Evolutionary conservation across 2,329 filamentous ascomycete genomes (phyloP), one percentile per base, ranked within the genome.

Genomic region (Falciphora oryzae): DNA sequence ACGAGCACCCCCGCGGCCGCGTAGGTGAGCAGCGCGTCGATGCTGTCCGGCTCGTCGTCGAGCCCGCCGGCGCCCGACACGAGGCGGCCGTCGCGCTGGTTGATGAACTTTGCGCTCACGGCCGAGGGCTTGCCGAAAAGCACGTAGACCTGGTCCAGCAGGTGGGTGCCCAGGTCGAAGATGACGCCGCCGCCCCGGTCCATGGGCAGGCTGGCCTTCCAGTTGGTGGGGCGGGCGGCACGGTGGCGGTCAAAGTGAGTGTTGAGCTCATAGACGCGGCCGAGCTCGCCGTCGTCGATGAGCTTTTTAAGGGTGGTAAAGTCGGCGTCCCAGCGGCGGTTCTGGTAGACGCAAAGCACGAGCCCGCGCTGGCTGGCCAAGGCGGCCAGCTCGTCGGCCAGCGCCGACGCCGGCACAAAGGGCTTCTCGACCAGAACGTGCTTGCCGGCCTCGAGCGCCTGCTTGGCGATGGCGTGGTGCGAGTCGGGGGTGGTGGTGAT

Each of bases 351-450:
- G 67, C 86, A 86, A 66, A 91, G 75, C 59, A 88, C 73, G 64
- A 80, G 80, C 53, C 78, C 75, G 60, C 81, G 74, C 65, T 81
- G 74, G 67, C 80, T 75, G 13, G 88, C 84, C 62, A 88, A 76
- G 13, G 75, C 74, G 59, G 84, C 81, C 8, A 94, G 83, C 69
- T 85, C 77, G 44, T 85, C 81, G 14, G 90, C 90, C 76, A 93
- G 87, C 65, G 84, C 80, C 1, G 84, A 80, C 1, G 87, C 90
- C 27, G 90, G 88, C 16, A 91, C 89, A 73, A 94, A 94, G 2
- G 91, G 91, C 79, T 94, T 94, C 79, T 94, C 91, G 61, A 90
- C 89, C 63, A 94, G 80, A 31, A 93, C 89, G 74, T 94, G 88
- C 79, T 93, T 93, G 70, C 88, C 88, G 13, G 83, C 80, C 72